A percentile compares a stretch with the other conserved stretches of the same genome.
These are phyloP conservation scores for Paramyrothecium roridum DNA, from an alignment of 2,329 filamentous ascomycete species.

Conservation along the genomic window DNA sequence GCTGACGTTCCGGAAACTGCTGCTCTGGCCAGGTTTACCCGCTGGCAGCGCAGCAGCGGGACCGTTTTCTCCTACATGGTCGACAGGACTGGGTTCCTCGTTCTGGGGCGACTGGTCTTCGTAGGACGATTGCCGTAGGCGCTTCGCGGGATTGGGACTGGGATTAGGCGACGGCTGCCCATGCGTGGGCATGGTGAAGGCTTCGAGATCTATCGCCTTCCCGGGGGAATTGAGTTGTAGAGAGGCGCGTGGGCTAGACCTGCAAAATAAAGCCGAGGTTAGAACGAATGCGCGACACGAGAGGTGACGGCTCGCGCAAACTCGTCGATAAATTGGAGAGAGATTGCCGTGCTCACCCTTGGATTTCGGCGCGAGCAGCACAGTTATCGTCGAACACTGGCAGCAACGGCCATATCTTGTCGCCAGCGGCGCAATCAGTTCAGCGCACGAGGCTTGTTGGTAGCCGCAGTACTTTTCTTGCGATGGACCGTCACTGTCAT, in stretches of 20 bases:
- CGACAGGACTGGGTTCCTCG: slow-evolving; percentile 20
- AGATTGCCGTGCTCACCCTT: not conserved
- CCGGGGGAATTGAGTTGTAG: not conserved
- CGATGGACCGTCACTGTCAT: not conserved
- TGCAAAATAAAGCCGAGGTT: not conserved
- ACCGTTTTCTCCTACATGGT: slow-evolving; percentile 22
- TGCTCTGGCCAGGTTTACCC: slow-evolving; percentile 54
- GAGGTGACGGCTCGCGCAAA: not conserved
- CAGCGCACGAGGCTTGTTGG: not conserved
- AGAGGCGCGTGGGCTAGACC: not conserved
- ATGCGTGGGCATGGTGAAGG: slow-evolving; percentile 34
- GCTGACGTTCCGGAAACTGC: slow-evolving; percentile 81
- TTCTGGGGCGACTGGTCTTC: slow-evolving; percentile 39
- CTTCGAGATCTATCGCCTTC: not conserved
- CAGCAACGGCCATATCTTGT: not conserved
- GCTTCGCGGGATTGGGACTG: slow-evolving; percentile 54
- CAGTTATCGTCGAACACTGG: not conserved
- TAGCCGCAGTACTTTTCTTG: not conserved
- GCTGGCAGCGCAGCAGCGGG: slow-evolving; percentile 23
- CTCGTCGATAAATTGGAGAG: too few species aligned
- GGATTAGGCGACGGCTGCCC: slow-evolving; percentile 37
- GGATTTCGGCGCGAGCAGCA: not conserved
- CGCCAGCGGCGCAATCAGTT: not conserved
- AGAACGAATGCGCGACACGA: not conserved
- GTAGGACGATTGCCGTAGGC: slow-evolving; percentile 52